Base-by-base conservation (phyloP, 169 alveolate genomes). In the Plasmodium gonderi region DNA sequence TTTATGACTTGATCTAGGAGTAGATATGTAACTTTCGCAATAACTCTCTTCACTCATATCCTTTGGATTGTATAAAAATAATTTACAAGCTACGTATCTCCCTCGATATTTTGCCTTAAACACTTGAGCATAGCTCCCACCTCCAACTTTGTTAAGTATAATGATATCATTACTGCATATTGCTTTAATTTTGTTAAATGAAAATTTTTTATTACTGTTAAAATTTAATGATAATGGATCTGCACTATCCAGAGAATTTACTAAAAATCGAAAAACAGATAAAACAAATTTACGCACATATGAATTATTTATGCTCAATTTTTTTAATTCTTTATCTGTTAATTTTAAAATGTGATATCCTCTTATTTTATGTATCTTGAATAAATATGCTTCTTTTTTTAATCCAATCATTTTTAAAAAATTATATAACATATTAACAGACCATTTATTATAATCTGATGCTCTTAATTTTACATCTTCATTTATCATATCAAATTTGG, bases 71-170 rank as follows among this genome's bases (percentile, higher is more conserved):
- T 87, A 94, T 26, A 78, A 9, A 29, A 78, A 90, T 17, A 91
- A 38, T 82, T 94, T 94, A 78, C 96, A 94, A n/a, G 94, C 93
- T 12, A 94, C 80, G 82, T 44, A 11, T n/a, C n/a, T 64, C 1
- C 89, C 79, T 26, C 80, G 69, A 64, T 82, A 83, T 14, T 67
- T 68, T 1, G 90, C 95, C 64, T 36, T 77, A n/a, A 89, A 81
- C 9, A 94, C 91, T 68, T 74, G 80, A 0, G 95, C 87, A 77
- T 94, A 78, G 11, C 92, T 47, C n/a, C 90, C 94, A 3, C 90
- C 92, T 47, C 96, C 87, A 76, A 91, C 65, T 82, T 85, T 82
- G 64, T 94, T 81, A 14, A 65, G 75, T 69, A 82, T 20, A 11
- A 23, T 42, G 54, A 79, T 45, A 67, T 94, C 80, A 44, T 38